Conservation (phyloP, 257 asterid genomes). For the Leonotis leonurus region DNA sequence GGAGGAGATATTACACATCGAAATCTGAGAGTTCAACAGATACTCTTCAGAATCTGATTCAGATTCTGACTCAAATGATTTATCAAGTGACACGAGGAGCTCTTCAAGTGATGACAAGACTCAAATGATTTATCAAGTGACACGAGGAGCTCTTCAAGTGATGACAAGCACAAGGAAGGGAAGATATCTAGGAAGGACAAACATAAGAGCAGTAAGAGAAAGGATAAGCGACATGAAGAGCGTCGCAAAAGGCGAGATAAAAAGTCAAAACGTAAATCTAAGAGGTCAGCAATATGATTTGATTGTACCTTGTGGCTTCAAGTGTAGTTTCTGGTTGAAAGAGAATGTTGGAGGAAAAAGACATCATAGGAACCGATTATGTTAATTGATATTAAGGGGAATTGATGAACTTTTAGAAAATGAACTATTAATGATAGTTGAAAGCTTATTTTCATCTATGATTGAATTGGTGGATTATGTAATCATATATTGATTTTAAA, state of each 20-base stretch:
- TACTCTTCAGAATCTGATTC: conserved; percentile 74
- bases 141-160: conserved; percentile 72
- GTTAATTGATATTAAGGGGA: no score
- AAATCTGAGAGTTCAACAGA: conserved; percentile 84
- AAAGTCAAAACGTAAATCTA: conserved; percentile 65
- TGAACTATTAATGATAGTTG: no score
- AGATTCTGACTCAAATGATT: conserved; percentile 54
- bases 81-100: conserved; percentile 71
- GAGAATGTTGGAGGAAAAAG: no score
- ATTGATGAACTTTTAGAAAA: no score
- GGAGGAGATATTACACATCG: conserved; percentile 67
- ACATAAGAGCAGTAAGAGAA: conserved; percentile 60
- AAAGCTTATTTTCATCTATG: no score
- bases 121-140: conserved; percentile 59
- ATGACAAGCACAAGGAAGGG: conserved; percentile 70
- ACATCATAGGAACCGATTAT: no score
- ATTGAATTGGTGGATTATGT: no score
- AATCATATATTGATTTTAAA: no score
- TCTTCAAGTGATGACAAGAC: no score
- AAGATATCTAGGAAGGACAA: conserved; percentile 76
- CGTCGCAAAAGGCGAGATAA: conserved; percentile 77
- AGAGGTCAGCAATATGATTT: conserved; percentile 41
- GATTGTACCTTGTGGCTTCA: not conserved
- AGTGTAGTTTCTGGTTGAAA: no score
- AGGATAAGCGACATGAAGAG: conserved; percentile 65